Base-by-base conservation (phyloP, 805 yeast genomes). In the Candida tammaniensis region DNA sequence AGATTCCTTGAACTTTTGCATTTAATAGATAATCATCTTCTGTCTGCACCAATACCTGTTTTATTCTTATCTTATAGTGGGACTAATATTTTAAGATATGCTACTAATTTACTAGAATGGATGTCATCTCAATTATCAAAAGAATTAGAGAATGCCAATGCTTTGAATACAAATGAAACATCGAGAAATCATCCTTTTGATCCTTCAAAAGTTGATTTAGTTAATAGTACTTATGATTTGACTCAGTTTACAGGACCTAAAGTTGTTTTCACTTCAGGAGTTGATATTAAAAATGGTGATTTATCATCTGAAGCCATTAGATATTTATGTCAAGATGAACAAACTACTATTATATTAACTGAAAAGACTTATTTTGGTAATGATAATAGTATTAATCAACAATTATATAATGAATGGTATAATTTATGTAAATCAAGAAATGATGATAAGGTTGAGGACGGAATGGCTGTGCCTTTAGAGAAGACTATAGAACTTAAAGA, bases 101-200 rank as follows among this genome's bases (percentile, higher is more conserved):
- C 97, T 0, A 76, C 86, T 10, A 83, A 88, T 36, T 84, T 93
- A 82, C 61, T 91, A 18, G 98, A 93, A 62, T 93, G 98, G 98
- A 83, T 93, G 88, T 80, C 95, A 0, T 76, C 91, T 0, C 72
- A 81, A n/a, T 72, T 88, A n/a, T 74, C 86, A 17, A 82, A 84
- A 47, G 83, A 79, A 29, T 88, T 96, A 91, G 95, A 87, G 50
- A 61, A 54, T 23, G 59, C 61, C 4, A 43, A 39, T 17, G 44
- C 55, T 11, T 20, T 45, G 5, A 33, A 39, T 12, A 39, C 43
- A 5, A 41, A 41, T 5, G 38, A 43, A 11, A 2, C 17, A 4
- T 64, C 72, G 6, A 71, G 76, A 40, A 80, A 80, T 35, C 74
- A 74, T 35, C 96, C 97, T 1, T 89, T 91, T 52, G 94, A 85